Evolutionary conservation across 208 protist species (phyloP), one percentile per base, ranked within the genome.

Genomic region (Crithidia expoeki): DNA sequence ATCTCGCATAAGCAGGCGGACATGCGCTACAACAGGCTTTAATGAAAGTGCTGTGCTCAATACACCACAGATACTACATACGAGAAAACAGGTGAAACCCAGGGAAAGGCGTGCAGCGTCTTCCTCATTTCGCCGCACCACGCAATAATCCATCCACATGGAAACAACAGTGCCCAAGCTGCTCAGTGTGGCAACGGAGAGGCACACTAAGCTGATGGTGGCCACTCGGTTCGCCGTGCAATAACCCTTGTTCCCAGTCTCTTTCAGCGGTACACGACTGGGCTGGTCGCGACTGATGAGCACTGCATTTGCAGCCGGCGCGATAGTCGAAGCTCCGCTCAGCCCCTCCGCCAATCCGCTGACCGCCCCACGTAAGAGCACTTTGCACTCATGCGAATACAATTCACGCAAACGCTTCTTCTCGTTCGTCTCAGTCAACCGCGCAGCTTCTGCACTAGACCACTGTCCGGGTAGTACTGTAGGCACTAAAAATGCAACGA

Each of bases 381-480:
- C n/a, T n/a, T n/a, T n/a, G n/a, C n/a, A n/a, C n/a, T n/a, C n/a
- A n/a, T 27, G 33, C 11, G 3, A 17, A n/a, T 30, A 60, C 55
- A 28, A 5, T n/a, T 46, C 34, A 5, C 21, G 17, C 33, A 60
- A n/a, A 11, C 34, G 16, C 19, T 10, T 25, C 38, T 62, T 62
- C 4, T 40, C 57, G 23, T 12, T 40, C 25, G 34, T 40, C 34
- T 47, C 57, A 4, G 4, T 1, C 38, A 50, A 6, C 17, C 57
- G 57, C 14, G 57, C 57, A 6, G 57, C 7, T 16, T 62, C 57
- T 2, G 40, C 57, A 7, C 38, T 10, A 16, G 57, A 50, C 57
- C 57, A 62, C 38, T 23, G 25, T n/a, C 57, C 34, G 12, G 57
- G 40, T 25, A 62, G 25, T 4, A 4, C 4, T 6, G 40, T 11